These are phyloP conservation scores for Chlorella ohadii DNA, from an alignment of 139 green algal species.

Conservation along the genomic window DNA sequence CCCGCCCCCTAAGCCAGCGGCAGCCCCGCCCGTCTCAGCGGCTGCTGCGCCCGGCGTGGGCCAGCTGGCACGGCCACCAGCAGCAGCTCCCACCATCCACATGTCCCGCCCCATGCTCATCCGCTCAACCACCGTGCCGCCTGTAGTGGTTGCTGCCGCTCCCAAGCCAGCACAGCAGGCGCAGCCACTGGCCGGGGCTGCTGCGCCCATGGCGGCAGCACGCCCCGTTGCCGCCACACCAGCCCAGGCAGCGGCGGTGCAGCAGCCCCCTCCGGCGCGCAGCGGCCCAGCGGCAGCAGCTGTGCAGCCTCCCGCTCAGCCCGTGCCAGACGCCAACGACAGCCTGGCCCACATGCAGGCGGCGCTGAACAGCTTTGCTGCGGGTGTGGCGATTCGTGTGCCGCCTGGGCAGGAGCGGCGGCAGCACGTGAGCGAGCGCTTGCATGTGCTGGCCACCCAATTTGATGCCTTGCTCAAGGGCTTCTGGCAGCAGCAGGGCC, in stretches of 20 bases:
- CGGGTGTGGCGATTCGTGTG: not conserved
- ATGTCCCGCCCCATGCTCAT: too few species aligned
- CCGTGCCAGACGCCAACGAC: not conserved
- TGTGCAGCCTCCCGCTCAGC: not conserved
- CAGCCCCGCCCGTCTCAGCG: too few species aligned
- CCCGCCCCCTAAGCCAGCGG: too few species aligned
- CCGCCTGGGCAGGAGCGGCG: not conserved
- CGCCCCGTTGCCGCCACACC: not conserved
- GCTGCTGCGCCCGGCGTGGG: too few species aligned
- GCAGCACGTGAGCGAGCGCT: not conserved
- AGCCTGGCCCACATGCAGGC: conserved; percentile 13
- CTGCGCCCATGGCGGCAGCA: too few species aligned
- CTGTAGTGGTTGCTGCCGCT: not conserved
- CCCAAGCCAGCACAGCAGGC: not conserved
- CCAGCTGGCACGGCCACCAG: too few species aligned
- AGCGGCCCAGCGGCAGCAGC: too few species aligned
- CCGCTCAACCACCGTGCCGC: too few species aligned
- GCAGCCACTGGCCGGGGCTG: too few species aligned
- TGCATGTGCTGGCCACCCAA: not conserved
- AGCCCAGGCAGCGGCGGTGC: not conserved
- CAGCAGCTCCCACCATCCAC: too few species aligned
- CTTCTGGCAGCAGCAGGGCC: not conserved
- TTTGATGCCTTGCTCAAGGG: not conserved
- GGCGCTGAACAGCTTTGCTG: not conserved
- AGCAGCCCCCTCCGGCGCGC: too few species aligned